Base-by-base conservation (phyloP, 208 protist species). In the Angomonas ambiguus region DNA sequence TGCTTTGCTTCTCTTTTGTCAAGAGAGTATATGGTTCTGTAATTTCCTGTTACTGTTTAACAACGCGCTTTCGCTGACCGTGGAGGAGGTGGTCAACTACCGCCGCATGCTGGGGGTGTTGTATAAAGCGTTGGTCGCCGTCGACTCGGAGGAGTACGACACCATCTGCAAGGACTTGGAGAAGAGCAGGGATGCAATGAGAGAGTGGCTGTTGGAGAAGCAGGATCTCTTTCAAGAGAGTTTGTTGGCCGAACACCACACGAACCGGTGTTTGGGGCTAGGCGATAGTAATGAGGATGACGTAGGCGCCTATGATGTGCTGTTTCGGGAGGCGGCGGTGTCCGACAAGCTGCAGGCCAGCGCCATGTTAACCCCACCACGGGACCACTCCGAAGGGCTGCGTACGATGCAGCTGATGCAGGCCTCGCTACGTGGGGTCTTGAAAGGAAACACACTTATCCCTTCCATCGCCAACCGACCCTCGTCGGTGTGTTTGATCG, bases 11-110 rank as follows among this genome's bases (percentile, higher is more conserved):
- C 68, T 72, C 20, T 64, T 87, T n/a, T 63, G 70, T 11, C 59
- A 61, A 1, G 65, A 45, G 28, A 28, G 61, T 28, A 62, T 56
- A 10, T 56, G 72, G 38, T 88, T 88, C 55, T 71, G 72, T 25
- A 57, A 60, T 32, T 31, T 66, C 33, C 38, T 92, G 16, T 67
- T 88, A 64, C 49, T 67, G 61, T 33, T 77, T 64, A 57, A 69
- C 51, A 66, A 61, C 24, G 69, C 80, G 6, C 57, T 88, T 25
- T 18, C 57, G 6, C 33, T 92, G 18, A 76, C 71, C 0, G 74
- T 80, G 13, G 72, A 79, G 49, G 82, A 92, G 48, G 76, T 82
- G 30, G 82, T 88, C 41, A 79, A 84, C 62, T 79, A 80, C 65
- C 79, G 82, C 49, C 79, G 78, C 16, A 38, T 80, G 60, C 69